These are phyloP conservation scores for Erigeron philadelphicus DNA, from an alignment of 140 eudicot genomes.

Conservation along the genomic window DNA sequence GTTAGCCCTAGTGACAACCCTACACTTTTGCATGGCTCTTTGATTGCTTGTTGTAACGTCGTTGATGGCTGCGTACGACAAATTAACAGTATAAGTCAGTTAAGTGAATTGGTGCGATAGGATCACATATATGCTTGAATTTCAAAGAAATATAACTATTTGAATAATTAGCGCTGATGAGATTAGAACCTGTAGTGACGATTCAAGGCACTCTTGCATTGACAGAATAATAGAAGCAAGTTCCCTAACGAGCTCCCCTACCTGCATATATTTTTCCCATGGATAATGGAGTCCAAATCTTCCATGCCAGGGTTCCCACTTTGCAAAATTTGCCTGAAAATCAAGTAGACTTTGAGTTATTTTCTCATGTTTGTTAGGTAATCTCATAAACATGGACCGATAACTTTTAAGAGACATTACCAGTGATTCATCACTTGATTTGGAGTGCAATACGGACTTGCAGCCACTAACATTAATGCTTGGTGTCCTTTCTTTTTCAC, in stretches of 20 bases:
- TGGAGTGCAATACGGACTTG: conserved; percentile 59
- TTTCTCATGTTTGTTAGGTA: background rate
- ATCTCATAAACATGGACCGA: conserved; percentile 15
- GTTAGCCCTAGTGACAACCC: conserved; percentile 41
- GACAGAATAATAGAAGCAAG: conserved; percentile 57
- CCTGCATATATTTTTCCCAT: conserved; percentile 65
- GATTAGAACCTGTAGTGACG: conserved; percentile 47
- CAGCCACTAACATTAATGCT: conserved; percentile 37
- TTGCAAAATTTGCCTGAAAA: conserved; percentile 75
- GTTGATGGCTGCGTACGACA: conserved; percentile 45
- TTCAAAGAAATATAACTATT: background rate
- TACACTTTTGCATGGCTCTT: conserved; percentile 46
- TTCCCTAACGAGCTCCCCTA: conserved; percentile 68
- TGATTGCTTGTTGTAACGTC: conserved; percentile 34
- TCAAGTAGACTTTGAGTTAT: background rate
- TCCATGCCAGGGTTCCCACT: conserved; percentile 99
- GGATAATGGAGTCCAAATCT: conserved; percentile 70
- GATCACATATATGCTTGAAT: background rate
- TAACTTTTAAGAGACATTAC: conserved; percentile 36
- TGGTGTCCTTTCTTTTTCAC: conserved; percentile 45
- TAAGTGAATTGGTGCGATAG: background rate
- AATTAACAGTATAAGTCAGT: conserved; percentile 4
- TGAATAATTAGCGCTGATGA: background rate
- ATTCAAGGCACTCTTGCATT: conserved; percentile 56
- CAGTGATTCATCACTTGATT: conserved; percentile 73